These are phyloP conservation scores for Rhizophagus sp. DNA, from an alignment of 192 early-diverging fungal species.

Conservation along the genomic window DNA sequence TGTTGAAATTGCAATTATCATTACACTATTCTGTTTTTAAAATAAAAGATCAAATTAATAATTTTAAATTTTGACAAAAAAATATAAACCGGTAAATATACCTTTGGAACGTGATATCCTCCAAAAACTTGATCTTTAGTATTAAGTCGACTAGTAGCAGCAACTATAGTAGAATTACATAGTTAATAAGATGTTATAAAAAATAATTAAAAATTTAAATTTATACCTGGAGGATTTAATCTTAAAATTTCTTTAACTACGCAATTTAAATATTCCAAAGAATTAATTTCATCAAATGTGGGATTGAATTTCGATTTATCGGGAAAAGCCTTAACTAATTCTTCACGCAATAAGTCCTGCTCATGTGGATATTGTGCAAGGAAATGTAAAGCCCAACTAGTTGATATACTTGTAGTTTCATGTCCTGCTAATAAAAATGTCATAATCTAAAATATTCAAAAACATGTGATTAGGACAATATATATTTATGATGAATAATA, in stretches of 20 bases:
- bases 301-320: slow-evolving; percentile 42
- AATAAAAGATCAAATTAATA: no score
- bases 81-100: not conserved
- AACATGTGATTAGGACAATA: no score
- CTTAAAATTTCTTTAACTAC: no score
- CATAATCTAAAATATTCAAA: not conserved
- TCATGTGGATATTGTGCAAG: slow-evolving; percentile 43
- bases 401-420: slow-evolving; percentile 34
- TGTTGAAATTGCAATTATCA: no score
- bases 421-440: slow-evolving; percentile 38
- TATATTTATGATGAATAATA: no score
- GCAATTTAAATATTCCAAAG: no score
- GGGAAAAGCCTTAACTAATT: slow-evolving; percentile 46
- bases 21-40: no score
- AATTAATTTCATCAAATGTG: slow-evolving; percentile 43
- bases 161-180: slow-evolving; percentile 27
- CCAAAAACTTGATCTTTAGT: slow-evolving; percentile 39
- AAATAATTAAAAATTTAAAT: slow-evolving; percentile 37
- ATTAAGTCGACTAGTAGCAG: slow-evolving; percentile 40
- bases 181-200: no score
- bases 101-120: slow-evolving; percentile 54
- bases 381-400: slow-evolving; percentile 54
- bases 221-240: no score
- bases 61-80: no score
- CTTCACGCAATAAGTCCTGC: slow-evolving; percentile 30